Percentiles rank a stretch among this genome's conserved stretches.
Evolutionary conservation across 2,329 filamentous ascomycete species (phyloP).

Genomic region (Sphaerulina vaccinii): DNA sequence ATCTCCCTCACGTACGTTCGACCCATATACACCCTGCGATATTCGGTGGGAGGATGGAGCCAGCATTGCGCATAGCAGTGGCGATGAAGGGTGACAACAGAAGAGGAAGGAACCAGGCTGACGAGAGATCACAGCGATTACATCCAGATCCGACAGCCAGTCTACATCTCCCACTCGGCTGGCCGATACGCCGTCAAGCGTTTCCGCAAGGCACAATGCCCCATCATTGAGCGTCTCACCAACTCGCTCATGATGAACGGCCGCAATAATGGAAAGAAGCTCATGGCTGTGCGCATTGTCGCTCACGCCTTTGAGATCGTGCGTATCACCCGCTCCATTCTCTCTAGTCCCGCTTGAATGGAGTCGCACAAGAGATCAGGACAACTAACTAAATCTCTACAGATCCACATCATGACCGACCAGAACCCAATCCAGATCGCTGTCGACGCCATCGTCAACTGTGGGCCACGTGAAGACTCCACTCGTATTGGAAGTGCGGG

Average conservation of each 20-base stretch:
- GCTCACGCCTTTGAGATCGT: constrained; percentile 99
- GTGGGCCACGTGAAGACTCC: constrained; percentile 98
- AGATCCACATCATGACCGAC: constrained; percentile 99
- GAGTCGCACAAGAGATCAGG: constrained; percentile 1
- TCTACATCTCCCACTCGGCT: constrained; percentile 98
- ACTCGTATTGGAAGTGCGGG: constrained; percentile 99
- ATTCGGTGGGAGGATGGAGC: constrained; percentile 1
- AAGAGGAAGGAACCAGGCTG: constrained; percentile 27
- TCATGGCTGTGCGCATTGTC: constrained; percentile 99
- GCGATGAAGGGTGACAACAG: not conserved
- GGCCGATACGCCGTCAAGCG: constrained; percentile 99
- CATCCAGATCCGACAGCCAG: constrained; percentile 98
- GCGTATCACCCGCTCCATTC: constrained; percentile 49
- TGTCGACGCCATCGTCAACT: constrained; percentile 99
- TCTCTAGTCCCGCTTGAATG: not conserved
- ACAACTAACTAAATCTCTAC: constrained; percentile 22
- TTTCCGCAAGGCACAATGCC: constrained; percentile 99
- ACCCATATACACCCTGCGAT: not conserved
- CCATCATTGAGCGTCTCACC: constrained; percentile 99
- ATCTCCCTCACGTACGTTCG: constrained; percentile 95
- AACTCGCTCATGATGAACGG: constrained; percentile 99
- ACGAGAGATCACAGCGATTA: constrained; percentile 71
- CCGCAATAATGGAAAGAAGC: constrained; percentile 99
- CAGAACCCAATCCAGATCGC: constrained; percentile 99
- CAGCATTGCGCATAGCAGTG: constrained; percentile 3